Base-by-base conservation (phyloP, 345 rosid species). In the Gossypium longicalyx region DNA sequence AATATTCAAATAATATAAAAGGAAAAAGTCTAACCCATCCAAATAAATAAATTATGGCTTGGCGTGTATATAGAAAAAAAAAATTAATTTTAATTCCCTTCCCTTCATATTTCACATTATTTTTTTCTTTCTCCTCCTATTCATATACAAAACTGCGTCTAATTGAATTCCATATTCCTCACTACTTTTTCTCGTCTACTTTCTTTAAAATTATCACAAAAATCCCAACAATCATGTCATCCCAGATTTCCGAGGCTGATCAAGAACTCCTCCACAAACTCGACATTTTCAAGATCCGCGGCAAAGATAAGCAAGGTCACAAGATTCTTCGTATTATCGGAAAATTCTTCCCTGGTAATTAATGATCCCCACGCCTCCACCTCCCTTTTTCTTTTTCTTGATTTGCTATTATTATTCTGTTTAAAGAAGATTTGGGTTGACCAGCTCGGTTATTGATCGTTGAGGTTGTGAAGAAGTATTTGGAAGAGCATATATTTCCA, bases 221-320 rank as follows among this genome's bases (percentile, higher is more conserved):
- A 23, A 58, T 23, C 62, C 62, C 34, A 23, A 11, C 10, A 22
- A 58, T 22, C 15, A 58, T 58, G 62, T 25, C 62, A 22, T 58
- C 62, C 16, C 62, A 22, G 12, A 58, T 58, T 23, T 58, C 34
- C 62, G 34, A 58, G 8, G 23, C 34, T 23, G 62, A 58, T 58
- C 62, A 58, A 58, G 15, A 58, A 58, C 62, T 22, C 15, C 61
- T 57, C 29, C 62, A 23, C 15, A 58, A 12, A 58, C 62, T 58
- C 62, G 62, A 58, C 29, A 58, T 58, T 58, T 58, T 58, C 34
- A 58, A 58, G 34, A 58, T 58, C 62, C 62, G 62, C 15, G 62
- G 62, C 17, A 58, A 58, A 23, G 62, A 58, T 11, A 58, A 23
- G 23, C 34, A 15, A 1, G 62, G 62, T 12, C 7, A 58, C 62